Base-by-base conservation (phyloP, 164 flowering plant genomes). In the Berberis vulgaris region DNA sequence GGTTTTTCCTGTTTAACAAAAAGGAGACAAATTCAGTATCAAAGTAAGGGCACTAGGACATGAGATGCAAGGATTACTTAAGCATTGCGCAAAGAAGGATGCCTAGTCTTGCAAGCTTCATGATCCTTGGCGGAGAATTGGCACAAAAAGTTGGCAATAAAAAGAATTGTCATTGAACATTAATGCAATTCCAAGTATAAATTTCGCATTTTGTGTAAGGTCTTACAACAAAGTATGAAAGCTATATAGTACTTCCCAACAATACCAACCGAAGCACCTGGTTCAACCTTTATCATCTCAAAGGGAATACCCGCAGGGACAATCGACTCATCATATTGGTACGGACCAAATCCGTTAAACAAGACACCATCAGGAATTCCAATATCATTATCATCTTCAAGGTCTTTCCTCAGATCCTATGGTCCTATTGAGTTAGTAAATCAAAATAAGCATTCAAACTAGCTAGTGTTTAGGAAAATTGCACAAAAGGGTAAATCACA, bases 291-390 rank as follows among this genome's bases (percentile, higher is more conserved):
- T 74, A 88, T 72, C 43, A 58, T 79, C 72, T 69, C 79, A 57
- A 79, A 86, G 52, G 80, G 7, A 65, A 84, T 78, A 57, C 85
- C 91, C 63, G 64, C 82, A 66, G 81, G 77, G 43, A 86, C 83
- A 74, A 81, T 72, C 10, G 81, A 65, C 40, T 69, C 73, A 66
- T 83, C 77, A 70, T 84, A 91, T 26, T 79, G 86, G 66, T 77
- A 85, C 7, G 93, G 91, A 46, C 97, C 98, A 45, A 78, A 65
- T 64, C 97, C 97, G 70, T 87, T 90, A 61, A 93, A 69, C 41
- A 89, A 77, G 65, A 90, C 71, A 3, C 94, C 96, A 74, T 93
- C 97, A 46, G 98, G 98, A 69, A 69, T 75, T 58, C 96, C 97
- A 67, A 88, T 85, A 66, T 75, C 81, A 49, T 43, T 62, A 9